Percentiles rank a stretch among this genome's conserved stretches.
phyloP scores from a whole-genome alignment of 139 green algal genomes.

The Asterochloris sp. region DNA sequence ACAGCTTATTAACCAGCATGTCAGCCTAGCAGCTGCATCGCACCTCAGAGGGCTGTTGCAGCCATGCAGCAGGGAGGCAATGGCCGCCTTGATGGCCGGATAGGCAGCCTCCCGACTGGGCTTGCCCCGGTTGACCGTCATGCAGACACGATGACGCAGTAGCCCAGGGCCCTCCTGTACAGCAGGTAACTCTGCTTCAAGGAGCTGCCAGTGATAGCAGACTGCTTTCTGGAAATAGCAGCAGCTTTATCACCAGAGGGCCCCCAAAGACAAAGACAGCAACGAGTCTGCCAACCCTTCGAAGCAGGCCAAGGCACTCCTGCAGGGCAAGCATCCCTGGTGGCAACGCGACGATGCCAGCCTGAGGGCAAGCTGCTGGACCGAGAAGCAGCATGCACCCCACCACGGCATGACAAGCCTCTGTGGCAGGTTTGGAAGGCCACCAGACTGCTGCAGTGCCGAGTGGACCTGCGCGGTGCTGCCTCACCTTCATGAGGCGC shows the following conservation, averaged over 20 bases:
- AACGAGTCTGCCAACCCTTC: background rate
- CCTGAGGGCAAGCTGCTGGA: too few relatives aligned
- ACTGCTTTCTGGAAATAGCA: too few relatives aligned
- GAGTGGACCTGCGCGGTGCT: too few relatives aligned
- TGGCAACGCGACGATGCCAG: too few relatives aligned
- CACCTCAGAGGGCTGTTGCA: constrained; percentile 19
- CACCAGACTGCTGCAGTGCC: too few relatives aligned
- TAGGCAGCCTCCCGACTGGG: constrained; percentile 39
- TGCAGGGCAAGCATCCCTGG: too few relatives aligned
- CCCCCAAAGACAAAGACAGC: background rate
- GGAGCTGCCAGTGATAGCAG: too few relatives aligned
- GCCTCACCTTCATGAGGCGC: constrained; percentile 16
- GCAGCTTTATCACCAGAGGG: too few relatives aligned
- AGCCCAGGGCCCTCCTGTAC: constrained; percentile 1
- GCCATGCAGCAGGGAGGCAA: constrained; percentile 25
- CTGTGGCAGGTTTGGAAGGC: too few relatives aligned
- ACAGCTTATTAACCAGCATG: too few relatives aligned
- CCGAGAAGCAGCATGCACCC: background rate
- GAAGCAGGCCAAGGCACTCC: too few relatives aligned
- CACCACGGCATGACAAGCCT: background rate
- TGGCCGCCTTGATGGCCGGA: constrained; percentile 35
- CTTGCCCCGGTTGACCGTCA: constrained; percentile 49
- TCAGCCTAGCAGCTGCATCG: background rate
- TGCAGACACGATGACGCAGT: constrained; percentile 21
- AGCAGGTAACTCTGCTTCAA: too few relatives aligned